Evolutionary conservation across 768 basidiomycete genomes (phyloP), one percentile per base, ranked within the genome.

Genomic region (Amanita fuliginea): DNA sequence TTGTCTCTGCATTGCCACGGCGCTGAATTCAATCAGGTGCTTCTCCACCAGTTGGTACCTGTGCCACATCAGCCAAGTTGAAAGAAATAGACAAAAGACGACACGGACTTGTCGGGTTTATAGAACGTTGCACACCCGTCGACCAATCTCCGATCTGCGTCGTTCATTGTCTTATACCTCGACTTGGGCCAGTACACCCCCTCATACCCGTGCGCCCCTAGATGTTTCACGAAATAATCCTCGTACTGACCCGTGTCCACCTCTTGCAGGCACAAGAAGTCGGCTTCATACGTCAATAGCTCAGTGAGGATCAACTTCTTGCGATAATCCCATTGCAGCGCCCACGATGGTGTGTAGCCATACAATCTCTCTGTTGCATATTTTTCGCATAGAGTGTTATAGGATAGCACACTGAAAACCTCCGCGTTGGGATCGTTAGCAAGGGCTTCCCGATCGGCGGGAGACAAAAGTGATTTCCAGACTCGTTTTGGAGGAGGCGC

Each of bases 111-210:
- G 60, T 79, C 73, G 52, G 78, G 69, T 70, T 93, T 95, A 80
- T 82, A 97, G 72, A 98, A 99, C 18, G 76, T 95, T 2, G 95
- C 95, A 74, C 93, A 93, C 14, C 96, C 96, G 67, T 99, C 96
- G 19, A 99, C 95, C 62, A 76, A 72, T 55, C 86, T 76, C 60
- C 84, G 78, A 64, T 98, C 94, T 28, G 81, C 70, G 52, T 86
- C 85, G 51, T 76, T 78, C 92, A 97, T 94, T 19, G 86, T 96
- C 76, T 89, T 85, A 59, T 89, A 90, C 58, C 94, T 76, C 40
- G 89, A 86, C 70, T 95, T 94, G 4, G 92, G 86, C 74, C 85
- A 91, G 64, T 84, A 90, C 13, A 88, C 81, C 5, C 95, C 93
- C 50, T 92, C 90, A 60, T 97, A 99, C 8, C 81, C 94, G 21